Percentiles rank a stretch among this genome's conserved stretches.
These are phyloP conservation scores for Orbilia blumenaviensis DNA, from an alignment of 2,329 filamentous ascomycete species.

Conservation along the genomic window DNA sequence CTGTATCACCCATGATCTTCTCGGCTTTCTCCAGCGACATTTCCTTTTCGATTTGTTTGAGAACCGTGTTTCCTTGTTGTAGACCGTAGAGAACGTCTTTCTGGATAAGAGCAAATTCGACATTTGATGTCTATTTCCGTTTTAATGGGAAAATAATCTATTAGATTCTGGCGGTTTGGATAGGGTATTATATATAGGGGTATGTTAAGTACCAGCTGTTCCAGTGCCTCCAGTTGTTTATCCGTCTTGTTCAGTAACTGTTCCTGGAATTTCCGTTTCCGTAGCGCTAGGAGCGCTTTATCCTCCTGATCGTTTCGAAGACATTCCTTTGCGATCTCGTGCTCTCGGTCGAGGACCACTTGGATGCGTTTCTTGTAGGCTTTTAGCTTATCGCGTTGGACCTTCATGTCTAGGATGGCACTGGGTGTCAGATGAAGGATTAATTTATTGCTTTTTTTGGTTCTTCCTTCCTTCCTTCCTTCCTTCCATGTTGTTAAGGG, in stretches of 20 bases:
- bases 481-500: neutral
- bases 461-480: neutral
- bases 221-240: constrained; percentile 89
- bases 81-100: constrained; percentile 94
- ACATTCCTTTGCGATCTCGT: constrained; percentile 82
- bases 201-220: constrained; percentile 69
- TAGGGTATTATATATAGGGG: neutral
- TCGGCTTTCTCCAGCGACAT: constrained; percentile 96
- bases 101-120: constrained; percentile 96
- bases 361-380: constrained; percentile 94
- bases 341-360: constrained; percentile 85
- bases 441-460: constrained; percentile 17
- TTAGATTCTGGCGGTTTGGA: neutral
- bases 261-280: constrained; percentile 97
- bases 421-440: constrained; percentile 63
- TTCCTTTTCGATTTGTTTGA: constrained; percentile 90
- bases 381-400: constrained; percentile 94
- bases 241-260: constrained; percentile 88
- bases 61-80: constrained; percentile 87
- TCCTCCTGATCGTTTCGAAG: constrained; percentile 80
- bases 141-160: neutral
- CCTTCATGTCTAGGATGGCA: constrained; percentile 97
- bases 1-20: constrained; percentile 91
- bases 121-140: constrained; percentile 71
- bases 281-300: constrained; percentile 84